Evolutionary conservation across 177 flowering plant species (phyloP), one percentile per base, ranked within the genome.

Genomic region (Vitis hybrid): DNA sequence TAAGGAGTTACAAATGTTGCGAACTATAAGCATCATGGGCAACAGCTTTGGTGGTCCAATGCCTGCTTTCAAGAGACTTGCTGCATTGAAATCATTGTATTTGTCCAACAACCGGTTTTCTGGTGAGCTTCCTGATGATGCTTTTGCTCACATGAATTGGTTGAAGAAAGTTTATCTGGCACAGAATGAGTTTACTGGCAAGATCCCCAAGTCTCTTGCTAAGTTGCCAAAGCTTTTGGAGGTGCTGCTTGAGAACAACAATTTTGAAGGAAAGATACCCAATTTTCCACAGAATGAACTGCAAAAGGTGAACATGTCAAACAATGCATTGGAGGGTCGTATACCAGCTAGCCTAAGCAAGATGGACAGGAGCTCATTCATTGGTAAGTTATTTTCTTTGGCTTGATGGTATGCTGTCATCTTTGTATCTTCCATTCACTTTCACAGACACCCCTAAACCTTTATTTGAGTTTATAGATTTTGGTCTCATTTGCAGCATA

Each of bases 221-320:
- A 15, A 2, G 15, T 64, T 81, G 70, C 80, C 86, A 0, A 81
- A 52, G 70, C 83, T 94, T 24, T 2, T 74, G 21, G 88, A 86
- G 62, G 52, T 90, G 73, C 74, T 66, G 60, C 76, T 95, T 8
- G 86, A 87, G 24, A 78, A 75, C 0, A 95, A 95, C 62, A 74
- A 61, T 18, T 88, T 95, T 66, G 57, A 56, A 4, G 99, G 97
- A 0, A 30, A 35, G 48, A 82, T 95, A n/a, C 99, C 98, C 0
- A 66, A 81, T 32, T 87, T 95, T 68, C 60, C 10, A 1, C 85
- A 79, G 46, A 68, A 60, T 52, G 35, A 62, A 1, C 58, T 86
- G 66, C 57, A 19, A 1, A 2, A 6, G 4, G 60, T 90, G 14
- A 71, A 90, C 61, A 56, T 91, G 0, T 76, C 93, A 0, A 56